These are phyloP conservation scores for Golubevia sp. DNA, from an alignment of 1,284 basidiomycete species.

Conservation along the genomic window DNA sequence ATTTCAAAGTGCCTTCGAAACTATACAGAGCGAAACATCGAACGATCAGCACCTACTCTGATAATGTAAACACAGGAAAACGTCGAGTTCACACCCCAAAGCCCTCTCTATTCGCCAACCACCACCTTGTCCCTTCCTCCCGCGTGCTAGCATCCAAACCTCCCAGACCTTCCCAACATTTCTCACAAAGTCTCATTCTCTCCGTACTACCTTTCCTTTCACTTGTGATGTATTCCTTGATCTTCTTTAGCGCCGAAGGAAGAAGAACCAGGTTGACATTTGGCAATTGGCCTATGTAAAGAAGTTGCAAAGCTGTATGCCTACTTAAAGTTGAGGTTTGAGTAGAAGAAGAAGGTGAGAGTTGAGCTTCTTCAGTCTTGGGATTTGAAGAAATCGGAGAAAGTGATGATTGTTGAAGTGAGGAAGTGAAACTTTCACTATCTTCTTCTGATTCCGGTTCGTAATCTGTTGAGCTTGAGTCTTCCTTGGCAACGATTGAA, in stretches of 20 bases:
- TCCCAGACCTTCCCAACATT: conserved; percentile 37
- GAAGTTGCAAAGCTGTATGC: conserved; percentile 18
- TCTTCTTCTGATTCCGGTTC: too few species aligned
- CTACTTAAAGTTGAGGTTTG: too few species aligned
- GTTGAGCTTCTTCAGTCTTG: too few species aligned
- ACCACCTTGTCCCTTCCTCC: conserved; percentile 54
- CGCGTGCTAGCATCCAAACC: conserved; percentile 49
- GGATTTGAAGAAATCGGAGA: not conserved
- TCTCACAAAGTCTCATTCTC: conserved; percentile 25
- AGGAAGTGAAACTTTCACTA: not conserved
- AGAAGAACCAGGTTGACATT: conserved; percentile 53
- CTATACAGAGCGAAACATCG: too few species aligned
- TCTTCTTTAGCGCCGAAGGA: conserved; percentile 36
- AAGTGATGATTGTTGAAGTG: not conserved
- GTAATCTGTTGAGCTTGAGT: not conserved
- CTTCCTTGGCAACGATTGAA: not conserved
- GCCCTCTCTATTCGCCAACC: conserved; percentile 36
- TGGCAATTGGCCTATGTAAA: conserved; percentile 36
- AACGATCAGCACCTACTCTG: too few species aligned
- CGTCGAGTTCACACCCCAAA: conserved; percentile 50
- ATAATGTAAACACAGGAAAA: too few species aligned
- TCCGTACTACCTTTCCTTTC: conserved; percentile 3
- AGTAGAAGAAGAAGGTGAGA: not conserved
- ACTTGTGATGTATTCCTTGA: conserved; percentile 27
- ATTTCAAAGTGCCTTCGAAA: too few species aligned